Base-by-base conservation (phyloP, 345 rosid genomes). In the Camelina sativa region DNA sequence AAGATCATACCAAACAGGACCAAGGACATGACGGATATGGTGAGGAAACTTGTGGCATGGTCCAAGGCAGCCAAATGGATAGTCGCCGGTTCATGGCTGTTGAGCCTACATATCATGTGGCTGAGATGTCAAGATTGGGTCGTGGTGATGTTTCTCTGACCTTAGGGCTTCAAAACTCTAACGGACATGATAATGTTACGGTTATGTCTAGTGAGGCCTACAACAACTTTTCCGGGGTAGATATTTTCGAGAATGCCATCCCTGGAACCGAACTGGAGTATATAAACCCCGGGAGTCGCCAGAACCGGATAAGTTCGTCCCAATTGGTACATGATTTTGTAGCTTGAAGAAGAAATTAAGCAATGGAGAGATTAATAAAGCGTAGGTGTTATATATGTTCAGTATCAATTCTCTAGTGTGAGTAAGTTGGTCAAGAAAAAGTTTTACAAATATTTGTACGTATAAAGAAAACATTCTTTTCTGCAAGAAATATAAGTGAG, bases 291-390 rank as follows among this genome's bases (percentile, higher is more conserved):
- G 83, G 85, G 40, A 88, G 76, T 80, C 87, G 89, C 79, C 91
- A 90, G 72, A 82, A 86, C 72, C 83, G 85, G 83, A 85, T 87
- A 81, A 72, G 78, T 65, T 85, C 96, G 48, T 78, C 93, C 47
- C 91, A 92, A 57, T 57, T 86, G 65, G 81, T 90, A 44, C 97
- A 89, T 72, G 97, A 91, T 88, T 90, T 90, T 76, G 98, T 95
- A 76, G 71, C 60, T 76, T 76, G 71, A 76, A 46, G 66, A 25
- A 25, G 66, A 56, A 25, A 25, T 25, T 25, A 63, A 62, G 22
- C 75, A 69, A 55, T 13, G 66, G 55, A 73, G 65, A 1, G 8
- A 34, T 34, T 60, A 73, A 38, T 77, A 76, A 72, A 50, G 37
- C 38, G 2, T 61, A 52, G 51, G n/a, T 30, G 74, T 68, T 2